These are phyloP conservation scores for Pseudocercospora crystallina DNA, from an alignment of 2,329 filamentous ascomycete genomes.

Conservation along the genomic window DNA sequence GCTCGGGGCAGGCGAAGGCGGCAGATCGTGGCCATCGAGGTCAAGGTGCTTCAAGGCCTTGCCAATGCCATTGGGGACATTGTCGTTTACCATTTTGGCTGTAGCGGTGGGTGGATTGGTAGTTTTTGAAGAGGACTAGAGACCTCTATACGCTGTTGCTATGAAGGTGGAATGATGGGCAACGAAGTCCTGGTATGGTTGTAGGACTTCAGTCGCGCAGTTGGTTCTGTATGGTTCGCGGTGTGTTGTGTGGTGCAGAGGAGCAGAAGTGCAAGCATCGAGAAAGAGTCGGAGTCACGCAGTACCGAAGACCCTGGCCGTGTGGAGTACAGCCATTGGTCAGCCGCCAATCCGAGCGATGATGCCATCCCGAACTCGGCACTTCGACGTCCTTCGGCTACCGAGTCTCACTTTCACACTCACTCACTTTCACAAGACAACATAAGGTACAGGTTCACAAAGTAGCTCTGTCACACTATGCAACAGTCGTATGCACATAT, in stretches of 20 bases:
- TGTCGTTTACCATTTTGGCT: constrained; percentile 29
- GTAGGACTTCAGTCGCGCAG: too few relatives aligned
- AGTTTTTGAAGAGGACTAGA: constrained; percentile 35
- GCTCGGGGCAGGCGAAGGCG: constrained; percentile 89
- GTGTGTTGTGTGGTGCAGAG: too few relatives aligned
- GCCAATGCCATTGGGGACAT: constrained; percentile 36
- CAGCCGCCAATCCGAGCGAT: too few relatives aligned
- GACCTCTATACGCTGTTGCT: constrained; percentile 31
- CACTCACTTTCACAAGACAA: constrained; percentile 25
- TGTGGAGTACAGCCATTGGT: too few relatives aligned
- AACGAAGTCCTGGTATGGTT: constrained; percentile 7
- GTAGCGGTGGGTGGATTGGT: constrained; percentile 19
- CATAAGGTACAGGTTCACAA: too few relatives aligned
- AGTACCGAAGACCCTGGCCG: too few relatives aligned
- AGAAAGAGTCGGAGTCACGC: too few relatives aligned
- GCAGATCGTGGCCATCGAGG: constrained; percentile 78
- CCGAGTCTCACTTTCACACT: constrained; percentile 13
- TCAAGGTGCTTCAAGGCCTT: constrained; percentile 60
- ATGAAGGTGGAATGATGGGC: constrained; percentile 32
- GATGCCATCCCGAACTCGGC: too few relatives aligned
- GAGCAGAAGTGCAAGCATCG: too few relatives aligned
- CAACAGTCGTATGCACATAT: too few relatives aligned
- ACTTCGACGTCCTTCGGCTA: neutral
- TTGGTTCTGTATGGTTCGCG: too few relatives aligned
- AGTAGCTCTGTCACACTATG: too few relatives aligned